Evolutionary conservation across 83 land plant species (phyloP).

Genomic region (Isoetes engelmannii): DNA sequence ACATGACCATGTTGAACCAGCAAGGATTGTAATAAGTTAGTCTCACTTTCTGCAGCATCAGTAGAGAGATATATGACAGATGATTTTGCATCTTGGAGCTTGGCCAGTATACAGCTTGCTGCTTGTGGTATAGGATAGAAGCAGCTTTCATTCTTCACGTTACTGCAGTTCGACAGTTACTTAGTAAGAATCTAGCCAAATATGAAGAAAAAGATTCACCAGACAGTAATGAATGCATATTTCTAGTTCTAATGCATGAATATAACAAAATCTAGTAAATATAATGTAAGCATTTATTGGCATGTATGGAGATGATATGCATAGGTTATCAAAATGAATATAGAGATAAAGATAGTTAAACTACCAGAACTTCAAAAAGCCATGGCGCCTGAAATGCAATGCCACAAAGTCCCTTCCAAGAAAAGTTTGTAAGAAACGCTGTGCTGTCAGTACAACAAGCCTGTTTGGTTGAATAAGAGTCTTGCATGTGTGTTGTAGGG

Average conservation of each 20-base stretch:
- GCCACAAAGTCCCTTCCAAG: conserved; percentile 63
- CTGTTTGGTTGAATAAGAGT: conserved; percentile 63
- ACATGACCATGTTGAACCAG: conserved; percentile 40
- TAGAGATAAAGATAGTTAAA: not conserved
- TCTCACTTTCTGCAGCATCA: conserved; percentile 88
- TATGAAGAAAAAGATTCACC: conserved; percentile 2
- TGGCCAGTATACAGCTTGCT: conserved; percentile 65
- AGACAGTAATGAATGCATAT: no score
- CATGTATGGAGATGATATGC: no score
- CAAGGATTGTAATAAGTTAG: conserved; percentile 58
- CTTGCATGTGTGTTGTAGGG: conserved; percentile 61
- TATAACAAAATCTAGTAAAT: no score
- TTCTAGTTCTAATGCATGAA: not conserved
- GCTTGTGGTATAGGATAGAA: conserved; percentile 66
- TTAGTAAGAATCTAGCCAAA: not conserved
- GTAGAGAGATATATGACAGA: conserved; percentile 84
- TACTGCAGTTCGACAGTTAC: conserved; percentile 28
- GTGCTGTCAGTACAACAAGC: conserved; percentile 65
- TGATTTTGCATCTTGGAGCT: conserved; percentile 46
- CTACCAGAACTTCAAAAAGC: conserved; percentile 85
- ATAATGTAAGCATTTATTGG: no score
- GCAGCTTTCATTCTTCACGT: conserved; percentile 51
- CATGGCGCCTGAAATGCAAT: conserved; percentile 85
- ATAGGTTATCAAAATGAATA: no score
- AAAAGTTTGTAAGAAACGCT: conserved; percentile 82